Conservation (phyloP, 2,329 filamentous ascomycete genomes). For the Alternaria incomplexa region DNA sequence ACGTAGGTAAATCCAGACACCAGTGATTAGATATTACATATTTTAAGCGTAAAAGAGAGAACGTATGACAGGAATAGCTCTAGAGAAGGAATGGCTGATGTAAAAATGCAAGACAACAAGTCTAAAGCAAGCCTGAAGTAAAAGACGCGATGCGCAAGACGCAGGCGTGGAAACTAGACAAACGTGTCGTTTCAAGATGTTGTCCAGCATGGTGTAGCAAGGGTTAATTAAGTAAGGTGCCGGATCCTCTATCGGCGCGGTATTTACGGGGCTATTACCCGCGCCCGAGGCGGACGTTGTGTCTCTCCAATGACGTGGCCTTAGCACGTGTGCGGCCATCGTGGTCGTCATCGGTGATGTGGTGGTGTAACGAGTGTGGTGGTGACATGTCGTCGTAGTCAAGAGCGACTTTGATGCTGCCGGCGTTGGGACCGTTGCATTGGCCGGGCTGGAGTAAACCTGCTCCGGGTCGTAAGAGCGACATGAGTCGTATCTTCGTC, state of each 20-base stretch:
- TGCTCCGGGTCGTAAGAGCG: neutral
- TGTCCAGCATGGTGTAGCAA: neutral
- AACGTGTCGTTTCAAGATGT: neutral
- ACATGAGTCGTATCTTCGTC: neutral
- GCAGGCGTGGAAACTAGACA: neutral
- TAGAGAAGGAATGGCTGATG: neutral
- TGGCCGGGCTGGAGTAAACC: neutral
- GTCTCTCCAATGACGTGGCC: neutral
- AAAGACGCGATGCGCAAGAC: neutral
- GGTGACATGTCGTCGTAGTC: neutral
- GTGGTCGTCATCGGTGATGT: neutral
- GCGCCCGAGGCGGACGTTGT: neutral
- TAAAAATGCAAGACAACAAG: neutral
- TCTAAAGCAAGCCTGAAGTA: neutral
- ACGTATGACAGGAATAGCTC: neutral
- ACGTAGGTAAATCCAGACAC: neutral
- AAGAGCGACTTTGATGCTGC: neutral
- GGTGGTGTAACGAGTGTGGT: neutral
- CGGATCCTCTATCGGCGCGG: neutral
- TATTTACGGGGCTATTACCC: neutral
- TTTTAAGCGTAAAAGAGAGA: neutral
- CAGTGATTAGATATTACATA: neutral
- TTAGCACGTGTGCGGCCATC: neutral
- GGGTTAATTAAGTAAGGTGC: neutral
- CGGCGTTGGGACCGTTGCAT: neutral